Evolutionary conservation across 2,329 filamentous ascomycete genomes (phyloP).

Genomic region (Paraphaeosphaeria minitans): DNA sequence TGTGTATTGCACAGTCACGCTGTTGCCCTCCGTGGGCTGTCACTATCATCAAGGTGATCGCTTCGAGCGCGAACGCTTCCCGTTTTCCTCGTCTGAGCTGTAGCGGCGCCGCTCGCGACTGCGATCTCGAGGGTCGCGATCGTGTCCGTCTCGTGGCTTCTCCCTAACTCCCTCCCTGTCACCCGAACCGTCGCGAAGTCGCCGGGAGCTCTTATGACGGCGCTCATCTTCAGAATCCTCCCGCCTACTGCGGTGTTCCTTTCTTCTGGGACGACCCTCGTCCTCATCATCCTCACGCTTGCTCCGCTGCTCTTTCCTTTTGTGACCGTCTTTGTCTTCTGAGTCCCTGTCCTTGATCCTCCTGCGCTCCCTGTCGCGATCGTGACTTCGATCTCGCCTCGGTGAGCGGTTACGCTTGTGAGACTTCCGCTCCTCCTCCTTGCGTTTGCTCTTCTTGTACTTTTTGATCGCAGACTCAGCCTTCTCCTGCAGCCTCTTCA

Average conservation of each 20-base stretch:
- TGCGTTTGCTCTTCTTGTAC: conserved; percentile 55
- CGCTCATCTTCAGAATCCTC: conserved; percentile 20
- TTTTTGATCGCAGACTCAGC: conserved; percentile 71
- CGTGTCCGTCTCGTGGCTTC: conserved; percentile 15
- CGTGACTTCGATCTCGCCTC: conserved; percentile 25
- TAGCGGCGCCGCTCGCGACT: conserved; percentile 21
- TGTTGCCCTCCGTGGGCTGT: background rate
- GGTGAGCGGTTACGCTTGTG: conserved; percentile 33
- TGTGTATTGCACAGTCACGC: no score
- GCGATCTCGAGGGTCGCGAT: conserved; percentile 21
- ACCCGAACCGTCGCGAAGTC: conserved; percentile 18
- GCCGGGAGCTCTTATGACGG: conserved; percentile 13
- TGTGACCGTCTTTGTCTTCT: conserved; percentile 16
- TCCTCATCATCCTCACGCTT: conserved; percentile 21
- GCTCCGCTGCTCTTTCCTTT: conserved; percentile 12
- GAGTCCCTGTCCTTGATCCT: conserved; percentile 24
- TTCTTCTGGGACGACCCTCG: conserved; percentile 12
- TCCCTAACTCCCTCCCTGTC: conserved; percentile 15
- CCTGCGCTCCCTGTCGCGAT: conserved; percentile 21
- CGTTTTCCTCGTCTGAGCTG: conserved; percentile 17
- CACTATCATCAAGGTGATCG: background rate
- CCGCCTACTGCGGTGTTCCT: conserved; percentile 13
- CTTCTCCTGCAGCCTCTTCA: conserved; percentile 90
- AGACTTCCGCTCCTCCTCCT: conserved; percentile 53
- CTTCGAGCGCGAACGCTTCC: conserved; percentile 10